Conservation (phyloP, 768 basidiomycete genomes). For the Rubroboletus pulcherrimus region DNA sequence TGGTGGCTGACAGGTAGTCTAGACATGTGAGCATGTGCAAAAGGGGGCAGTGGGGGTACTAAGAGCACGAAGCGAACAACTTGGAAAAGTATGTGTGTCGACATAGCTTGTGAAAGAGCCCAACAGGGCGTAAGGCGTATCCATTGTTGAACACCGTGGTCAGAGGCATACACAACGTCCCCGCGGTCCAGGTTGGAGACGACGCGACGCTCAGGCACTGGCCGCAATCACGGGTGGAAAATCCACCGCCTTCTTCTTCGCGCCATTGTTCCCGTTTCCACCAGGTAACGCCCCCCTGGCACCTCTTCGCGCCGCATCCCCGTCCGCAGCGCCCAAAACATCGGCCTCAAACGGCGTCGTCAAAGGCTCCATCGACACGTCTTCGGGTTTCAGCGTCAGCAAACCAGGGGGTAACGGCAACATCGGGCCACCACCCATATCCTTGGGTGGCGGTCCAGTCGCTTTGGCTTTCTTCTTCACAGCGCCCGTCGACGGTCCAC, state of each 20-base stretch:
- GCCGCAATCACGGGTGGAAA: conserved; percentile 36
- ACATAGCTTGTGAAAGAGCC: conserved; percentile 3
- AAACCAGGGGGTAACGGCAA: conserved; percentile 19
- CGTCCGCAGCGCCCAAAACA: neutral
- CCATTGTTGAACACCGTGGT: neutral
- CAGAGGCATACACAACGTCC: neutral
- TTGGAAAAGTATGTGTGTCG: neutral
- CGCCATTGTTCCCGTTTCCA: conserved; percentile 9
- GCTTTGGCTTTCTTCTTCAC: conserved; percentile 60
- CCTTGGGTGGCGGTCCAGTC: conserved; percentile 24
- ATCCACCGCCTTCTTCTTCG: conserved; percentile 28
- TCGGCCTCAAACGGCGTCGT: conserved; percentile 14
- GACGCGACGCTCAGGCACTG: conserved; percentile 24
- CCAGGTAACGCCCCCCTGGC: conserved; percentile 9
- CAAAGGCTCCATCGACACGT: conserved; percentile 19
- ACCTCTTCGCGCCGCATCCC: conserved; percentile 7
- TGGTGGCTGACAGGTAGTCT: conserved; percentile 9
- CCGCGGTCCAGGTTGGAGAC: neutral
- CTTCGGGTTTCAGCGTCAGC: conserved; percentile 18
- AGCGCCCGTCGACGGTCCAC: conserved; percentile 38
- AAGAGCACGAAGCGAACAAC: neutral
- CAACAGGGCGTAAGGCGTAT: neutral
- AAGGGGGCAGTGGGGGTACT: neutral
- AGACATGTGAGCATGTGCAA: conserved; percentile 7
- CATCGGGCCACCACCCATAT: conserved; percentile 13